A percentile compares a stretch with the other conserved stretches of the same genome.
phyloP scores from a whole-genome alignment of 2,329 filamentous ascomycete species.

The Xylaria sp. region DNA sequence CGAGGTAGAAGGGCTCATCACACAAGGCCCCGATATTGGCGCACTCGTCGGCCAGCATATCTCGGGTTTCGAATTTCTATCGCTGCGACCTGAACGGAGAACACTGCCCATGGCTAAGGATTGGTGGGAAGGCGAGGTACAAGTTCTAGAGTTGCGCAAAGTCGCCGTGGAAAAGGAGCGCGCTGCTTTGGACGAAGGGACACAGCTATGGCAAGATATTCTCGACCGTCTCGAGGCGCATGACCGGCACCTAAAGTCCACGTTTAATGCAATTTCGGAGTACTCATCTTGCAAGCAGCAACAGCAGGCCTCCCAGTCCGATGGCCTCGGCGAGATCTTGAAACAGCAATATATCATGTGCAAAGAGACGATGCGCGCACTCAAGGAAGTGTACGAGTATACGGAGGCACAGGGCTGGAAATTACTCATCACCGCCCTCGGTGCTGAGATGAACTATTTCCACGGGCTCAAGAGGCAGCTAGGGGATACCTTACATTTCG shows the following conservation, averaged over 20 bases:
- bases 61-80: conserved; percentile 60
- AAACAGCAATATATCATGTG: conserved; percentile 61
- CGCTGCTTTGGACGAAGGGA: conserved; percentile 70
- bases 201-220: conserved; percentile 68
- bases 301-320: conserved; percentile 35
- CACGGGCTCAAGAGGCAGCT: conserved; percentile 64
- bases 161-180: conserved; percentile 64
- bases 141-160: conserved; percentile 59
- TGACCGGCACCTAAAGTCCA: conserved; percentile 52
- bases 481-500: conserved; percentile 42
- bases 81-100: conserved; percentile 66
- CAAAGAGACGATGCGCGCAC: conserved; percentile 55
- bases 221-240: conserved; percentile 66
- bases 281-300: conserved; percentile 21
- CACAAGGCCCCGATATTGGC: conserved; percentile 25
- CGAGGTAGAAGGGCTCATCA: conserved; percentile 51
- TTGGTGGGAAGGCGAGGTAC: conserved; percentile 71
- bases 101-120: conserved; percentile 73
- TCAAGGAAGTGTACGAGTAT: conserved; percentile 59
- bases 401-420: conserved; percentile 73
- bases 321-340: conserved; percentile 47
- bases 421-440: conserved; percentile 74
- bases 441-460: conserved; percentile 74
- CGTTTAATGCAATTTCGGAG: conserved; percentile 28
- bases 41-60: conserved; percentile 34